Evolutionary conservation across 2,329 filamentous ascomycete species (phyloP), one percentile per base, ranked within the genome.

Genomic region (Pseudogymnoascus sp.): DNA sequence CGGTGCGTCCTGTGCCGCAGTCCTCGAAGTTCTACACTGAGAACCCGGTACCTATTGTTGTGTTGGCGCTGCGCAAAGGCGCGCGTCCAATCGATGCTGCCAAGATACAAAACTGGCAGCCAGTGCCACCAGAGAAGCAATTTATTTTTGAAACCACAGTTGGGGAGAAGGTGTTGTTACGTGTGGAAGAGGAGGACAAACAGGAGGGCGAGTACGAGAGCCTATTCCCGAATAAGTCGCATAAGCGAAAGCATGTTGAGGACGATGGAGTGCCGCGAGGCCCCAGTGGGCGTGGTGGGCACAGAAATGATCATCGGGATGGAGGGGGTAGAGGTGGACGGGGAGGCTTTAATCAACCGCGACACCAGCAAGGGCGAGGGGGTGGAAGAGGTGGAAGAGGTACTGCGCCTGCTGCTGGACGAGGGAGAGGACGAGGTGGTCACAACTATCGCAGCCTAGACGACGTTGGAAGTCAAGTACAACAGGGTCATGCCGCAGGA

Each of bases 91-190:
- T 88, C 62, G 93, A 97, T 70, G 93, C 91, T 15, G 83, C 82
- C 63, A 88, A 87, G 70, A 97, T 97, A 64, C 84, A 87, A 62
- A 87, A 89, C 67, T 97, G 93, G 95, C 84, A 90, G 66, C 86
- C 90, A 4, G 81, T 96, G 3, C 77, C 88, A 0, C 78, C 83
- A 4, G 87, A 91, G 7, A 85, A 89, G 70, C 82, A 86, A 0
- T 86, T 93, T 71, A 82, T 86, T 5, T 92, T 97, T 70, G 90
- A 96, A 66, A 92, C 89, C 0, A 86, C 85, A 0, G 90, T 97
- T 1, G 89, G 89, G 17, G 93, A 97, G 76, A 96, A 96, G 77
- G 85, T 91, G 15, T 81, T 95, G 67, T 77, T 97, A 61, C 84
- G 89, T 1, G 87, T 97, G 56, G 91, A 96, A 73, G 80, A 86